Base-by-base conservation (phyloP, 768 basidiomycete genomes). In the Kwoniella pini region DNA sequence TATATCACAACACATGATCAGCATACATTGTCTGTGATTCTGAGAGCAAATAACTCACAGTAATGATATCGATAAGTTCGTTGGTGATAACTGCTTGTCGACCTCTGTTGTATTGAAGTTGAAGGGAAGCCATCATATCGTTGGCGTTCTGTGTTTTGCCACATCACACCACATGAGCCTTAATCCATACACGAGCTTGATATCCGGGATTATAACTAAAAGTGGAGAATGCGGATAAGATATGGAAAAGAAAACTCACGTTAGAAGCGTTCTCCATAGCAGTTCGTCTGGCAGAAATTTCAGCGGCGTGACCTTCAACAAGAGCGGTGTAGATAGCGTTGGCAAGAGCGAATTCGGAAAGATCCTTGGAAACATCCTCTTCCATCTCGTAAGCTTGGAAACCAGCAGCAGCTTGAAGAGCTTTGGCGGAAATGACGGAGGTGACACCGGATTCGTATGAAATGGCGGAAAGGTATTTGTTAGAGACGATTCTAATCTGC, bases 211-310 rank as follows among this genome's bases (percentile, higher is more conserved):
- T 36, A 15, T 7, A 15, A 30, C 6, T 52, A 28, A 21, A 19
- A 7, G 26, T 4, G 54, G 22, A 28, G 39, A 42, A 13, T 44
- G 38, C 27, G 9, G 22, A 55, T 17, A 55, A 28, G 24, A 48
- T 27, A 31, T 27, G 33, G 4, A 6, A 15, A 15, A n/a, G 7
- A 45, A 12, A 40, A 67, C 74, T 49, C 65, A 76, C 76, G 76
- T 99, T 99, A 68, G 94, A 92, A 48, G 95, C 95, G 76, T 92
- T 98, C 85, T 98, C 96, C 96, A 99, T 99, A 74, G 96, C 96
- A 70, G 95, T 97, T 70, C 95, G 88, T 80, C 95, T 87, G 52
- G 66, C 66, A 58, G 74, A 79, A 62, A 80, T 88, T 81, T 97
- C 95, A 72, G 94, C 92, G 51, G 95, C 95, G 79, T 97, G 93